Evolutionary conservation across 2,329 filamentous ascomycete species (phyloP), one percentile per base, ranked within the genome.

Genomic region (Stachybotrys elegans): DNA sequence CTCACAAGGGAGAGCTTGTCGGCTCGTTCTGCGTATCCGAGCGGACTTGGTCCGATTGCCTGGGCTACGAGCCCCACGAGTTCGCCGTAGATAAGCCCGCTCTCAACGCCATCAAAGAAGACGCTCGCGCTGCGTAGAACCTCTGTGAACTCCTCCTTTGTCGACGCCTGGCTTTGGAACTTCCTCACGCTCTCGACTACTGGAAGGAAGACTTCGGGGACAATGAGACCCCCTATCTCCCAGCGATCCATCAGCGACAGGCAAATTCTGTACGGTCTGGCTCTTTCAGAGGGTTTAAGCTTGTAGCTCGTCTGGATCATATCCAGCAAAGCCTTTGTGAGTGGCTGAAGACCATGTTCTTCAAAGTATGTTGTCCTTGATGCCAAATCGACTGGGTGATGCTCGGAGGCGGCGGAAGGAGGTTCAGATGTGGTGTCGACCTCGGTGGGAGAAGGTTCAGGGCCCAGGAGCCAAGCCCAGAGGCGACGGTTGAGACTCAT

Each of bases 101-200:
- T 95, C 65, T 98, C 93, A 31, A 97, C 92, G 5, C 92, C 92
- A 59, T 98, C 93, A 54, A 98, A 98, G 67, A 98, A 98, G 32
- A 93, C 85, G 59, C 87, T 95, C 5, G 92, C 93, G 60, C 92
- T 97, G 53, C 88, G 83, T 52, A 97, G 76, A 3, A 97, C 90
- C 62, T 98, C 93, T 13, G 81, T 76, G 48, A 93, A 89, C 46
- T 92, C 82, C 6, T 77, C 67, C 56, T 84, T 85, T n/a, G 75
- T 76, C 1, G 76, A 65, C 11, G 85, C 80, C 42, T 71, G 71
- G 21, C 71, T 68, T 62, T 90, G 84, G 67, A 90, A 97, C 37
- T 74, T 70, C 51, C 84, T 82, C 29, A 95, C 84, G 54, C 85
- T 94, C 58, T 84, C 78, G 54, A 98, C 79, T 21, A 92, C 83